phyloP scores from a whole-genome alignment of 1,284 basidiomycete species.

The Puccinia hordei region DNA sequence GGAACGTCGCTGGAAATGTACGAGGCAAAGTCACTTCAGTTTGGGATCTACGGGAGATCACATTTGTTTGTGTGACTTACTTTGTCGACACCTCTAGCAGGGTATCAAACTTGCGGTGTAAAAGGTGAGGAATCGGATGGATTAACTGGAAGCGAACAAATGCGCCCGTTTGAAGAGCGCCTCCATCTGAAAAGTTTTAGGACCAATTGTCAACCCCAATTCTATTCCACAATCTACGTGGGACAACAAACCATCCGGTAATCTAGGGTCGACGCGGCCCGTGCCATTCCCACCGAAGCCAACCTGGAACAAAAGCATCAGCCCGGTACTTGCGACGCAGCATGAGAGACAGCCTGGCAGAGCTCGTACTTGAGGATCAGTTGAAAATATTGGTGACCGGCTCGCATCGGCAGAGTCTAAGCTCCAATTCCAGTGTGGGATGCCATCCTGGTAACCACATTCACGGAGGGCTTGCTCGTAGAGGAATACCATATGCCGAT shows the following conservation, averaged over 20 bases:
- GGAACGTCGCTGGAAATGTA: conserved; percentile 16
- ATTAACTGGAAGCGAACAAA: conserved; percentile 37
- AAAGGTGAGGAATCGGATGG: conserved; percentile 26
- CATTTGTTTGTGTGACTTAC: background rate
- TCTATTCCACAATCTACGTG: background rate
- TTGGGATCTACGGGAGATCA: background rate
- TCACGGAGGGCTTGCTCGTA: conserved; percentile 31
- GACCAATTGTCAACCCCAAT: background rate
- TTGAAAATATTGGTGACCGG: conserved; percentile 40
- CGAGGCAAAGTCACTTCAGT: background rate
- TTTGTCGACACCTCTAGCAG: background rate
- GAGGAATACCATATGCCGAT: conserved; percentile 45
- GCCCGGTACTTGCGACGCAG: background rate
- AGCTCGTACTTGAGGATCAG: conserved; percentile 4
- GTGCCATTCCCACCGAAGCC: conserved; percentile 46
- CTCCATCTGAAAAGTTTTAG: conserved; percentile 27
- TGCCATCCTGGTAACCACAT: conserved; percentile 29
- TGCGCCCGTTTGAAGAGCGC: conserved; percentile 30
- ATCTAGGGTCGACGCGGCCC: conserved; percentile 15
- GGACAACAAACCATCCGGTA: conserved; percentile 17
- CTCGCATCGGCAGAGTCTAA: conserved; percentile 33
- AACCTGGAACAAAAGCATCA: conserved; percentile 27
- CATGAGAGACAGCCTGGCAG: background rate
- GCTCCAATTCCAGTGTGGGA: conserved; percentile 46
- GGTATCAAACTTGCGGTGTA: conserved; percentile 33